A percentile compares a stretch with the other conserved stretches of the same genome.
These are phyloP conservation scores for Apostasia ramifera DNA, from an alignment of 106 monocot species.

Conservation along the genomic window DNA sequence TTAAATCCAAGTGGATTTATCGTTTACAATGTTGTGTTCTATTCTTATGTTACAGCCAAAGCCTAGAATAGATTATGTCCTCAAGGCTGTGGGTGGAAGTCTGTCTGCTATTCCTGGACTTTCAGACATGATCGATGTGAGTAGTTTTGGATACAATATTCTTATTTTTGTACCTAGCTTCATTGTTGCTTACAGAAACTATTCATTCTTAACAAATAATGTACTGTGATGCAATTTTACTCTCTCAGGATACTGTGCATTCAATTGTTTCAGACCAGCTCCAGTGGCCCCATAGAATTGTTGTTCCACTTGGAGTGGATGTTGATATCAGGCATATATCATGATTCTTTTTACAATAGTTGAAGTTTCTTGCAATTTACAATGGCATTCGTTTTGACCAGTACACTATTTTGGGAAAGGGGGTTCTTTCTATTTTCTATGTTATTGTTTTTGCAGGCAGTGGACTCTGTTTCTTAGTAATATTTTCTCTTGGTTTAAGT, in stretches of 20 bases:
- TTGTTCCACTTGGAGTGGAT: conserved; percentile 82
- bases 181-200: neutral
- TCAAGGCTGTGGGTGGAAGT: conserved; percentile 98
- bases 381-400: too few relatives aligned
- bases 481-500: too few relatives aligned
- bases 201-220: conserved; percentile 8
- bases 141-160: neutral
- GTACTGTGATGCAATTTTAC: neutral
- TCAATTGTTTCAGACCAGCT: conserved; percentile 81
- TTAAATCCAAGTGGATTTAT: too few relatives aligned
- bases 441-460: too few relatives aligned
- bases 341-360: neutral
- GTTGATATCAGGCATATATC: conserved; percentile 68
- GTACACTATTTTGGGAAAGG: too few relatives aligned
- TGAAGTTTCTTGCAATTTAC: too few relatives aligned
- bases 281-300: conserved; percentile 97
- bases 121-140: conserved; percentile 95
- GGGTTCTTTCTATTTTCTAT: too few relatives aligned
- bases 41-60: conserved; percentile 60
- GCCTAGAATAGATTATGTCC: conserved; percentile 80
- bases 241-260: conserved; percentile 62
- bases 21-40: neutral
- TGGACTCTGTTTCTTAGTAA: too few relatives aligned
- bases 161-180: neutral
- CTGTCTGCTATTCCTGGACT: conserved; percentile 91